Conservation (phyloP, 768 basidiomycete species). For the Boletales sp. region DNA sequence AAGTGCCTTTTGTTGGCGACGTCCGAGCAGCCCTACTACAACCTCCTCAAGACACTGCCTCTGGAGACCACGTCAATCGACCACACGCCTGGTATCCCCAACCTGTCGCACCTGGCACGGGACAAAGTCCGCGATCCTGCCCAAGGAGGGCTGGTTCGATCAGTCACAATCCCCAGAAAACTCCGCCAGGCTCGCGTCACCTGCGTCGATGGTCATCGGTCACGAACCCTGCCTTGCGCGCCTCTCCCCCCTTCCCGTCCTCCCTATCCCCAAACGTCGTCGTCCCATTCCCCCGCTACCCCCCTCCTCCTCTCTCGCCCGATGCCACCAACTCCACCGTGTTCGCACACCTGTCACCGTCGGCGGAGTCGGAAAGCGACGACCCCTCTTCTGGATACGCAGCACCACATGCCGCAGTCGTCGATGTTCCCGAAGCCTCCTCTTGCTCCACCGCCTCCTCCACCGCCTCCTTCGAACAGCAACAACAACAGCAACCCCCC, state of each 20-base stretch:
- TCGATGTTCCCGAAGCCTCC: slow-evolving; percentile 13
- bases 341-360: slow-evolving; percentile 13
- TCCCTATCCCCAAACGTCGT: slow-evolving; percentile 6
- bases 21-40: slow-evolving; percentile 19
- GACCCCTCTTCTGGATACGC: slow-evolving; percentile 7
- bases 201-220: slow-evolving; percentile 31
- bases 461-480: not conserved
- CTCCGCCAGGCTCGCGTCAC: slow-evolving; percentile 26
- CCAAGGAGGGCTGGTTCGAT: slow-evolving; percentile 30
- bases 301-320: slow-evolving; percentile 10
- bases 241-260: slow-evolving; percentile 16
- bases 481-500: not conserved
- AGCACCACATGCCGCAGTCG: slow-evolving; percentile 15
- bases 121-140: slow-evolving; percentile 32
- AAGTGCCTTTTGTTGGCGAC: slow-evolving; percentile 28
- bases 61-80: slow-evolving; percentile 15
- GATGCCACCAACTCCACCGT: not conserved
- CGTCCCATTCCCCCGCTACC: slow-evolving; percentile 19
- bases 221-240: slow-evolving; percentile 25
- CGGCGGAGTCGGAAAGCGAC: slow-evolving; percentile 23
- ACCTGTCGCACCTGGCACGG: slow-evolving; percentile 8
- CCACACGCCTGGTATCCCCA: slow-evolving; percentile 22
- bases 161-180: slow-evolving; percentile 28
- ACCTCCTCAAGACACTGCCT: slow-evolving; percentile 11
- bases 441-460: not conserved